Conservation (phyloP, 805 yeast species). For the Starmera quercuum region DNA sequence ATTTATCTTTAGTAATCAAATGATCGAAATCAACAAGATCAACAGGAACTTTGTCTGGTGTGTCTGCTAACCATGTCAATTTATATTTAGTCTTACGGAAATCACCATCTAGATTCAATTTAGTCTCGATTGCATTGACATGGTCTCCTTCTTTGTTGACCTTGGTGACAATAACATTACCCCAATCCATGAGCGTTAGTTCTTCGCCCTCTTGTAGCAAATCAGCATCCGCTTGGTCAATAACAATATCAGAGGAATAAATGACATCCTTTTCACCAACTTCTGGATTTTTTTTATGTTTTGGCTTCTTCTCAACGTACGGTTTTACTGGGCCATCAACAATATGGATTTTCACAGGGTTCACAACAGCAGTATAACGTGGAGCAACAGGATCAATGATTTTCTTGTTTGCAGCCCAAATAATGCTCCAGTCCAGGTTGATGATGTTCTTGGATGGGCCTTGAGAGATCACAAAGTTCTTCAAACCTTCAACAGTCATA, state of each 20-base stretch:
- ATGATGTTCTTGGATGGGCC: slow-evolving; percentile 98
- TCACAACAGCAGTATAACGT: slow-evolving; percentile 79
- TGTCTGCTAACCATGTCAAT: slow-evolving; percentile 88
- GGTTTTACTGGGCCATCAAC: slow-evolving; percentile 62
- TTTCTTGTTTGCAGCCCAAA: slow-evolving; percentile 98
- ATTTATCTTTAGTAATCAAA: slow-evolving; percentile 87
- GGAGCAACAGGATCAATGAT: slow-evolving; percentile 96
- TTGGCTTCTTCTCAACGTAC: slow-evolving; percentile 67
- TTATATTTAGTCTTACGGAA: slow-evolving; percentile 95
- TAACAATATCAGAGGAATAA: slow-evolving; percentile 51
- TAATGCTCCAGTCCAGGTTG: slow-evolving; percentile 94
- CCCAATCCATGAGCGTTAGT: slow-evolving; percentile 99
- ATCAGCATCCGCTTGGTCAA: slow-evolving; percentile 82
- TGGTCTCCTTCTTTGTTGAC: slow-evolving; percentile 53
- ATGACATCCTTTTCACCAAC: slow-evolving; percentile 80
- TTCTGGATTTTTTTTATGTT: slow-evolving; percentile 91
- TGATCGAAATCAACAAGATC: slow-evolving; percentile 91
- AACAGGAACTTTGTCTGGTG: slow-evolving; percentile 61
- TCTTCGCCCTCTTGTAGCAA: slow-evolving; percentile 81
- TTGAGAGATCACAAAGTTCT: slow-evolving; percentile 87
- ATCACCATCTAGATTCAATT: slow-evolving; percentile 88
- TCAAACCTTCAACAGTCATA: slow-evolving; percentile 96
- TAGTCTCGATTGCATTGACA: slow-evolving; percentile 63
- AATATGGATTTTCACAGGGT: slow-evolving; percentile 65
- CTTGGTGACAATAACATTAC: slow-evolving; percentile 76